A percentile compares a stretch with the other conserved stretches of the same genome.
phyloP scores from a whole-genome alignment of 2,329 filamentous ascomycete genomes.

The Fusarium coicis region DNA sequence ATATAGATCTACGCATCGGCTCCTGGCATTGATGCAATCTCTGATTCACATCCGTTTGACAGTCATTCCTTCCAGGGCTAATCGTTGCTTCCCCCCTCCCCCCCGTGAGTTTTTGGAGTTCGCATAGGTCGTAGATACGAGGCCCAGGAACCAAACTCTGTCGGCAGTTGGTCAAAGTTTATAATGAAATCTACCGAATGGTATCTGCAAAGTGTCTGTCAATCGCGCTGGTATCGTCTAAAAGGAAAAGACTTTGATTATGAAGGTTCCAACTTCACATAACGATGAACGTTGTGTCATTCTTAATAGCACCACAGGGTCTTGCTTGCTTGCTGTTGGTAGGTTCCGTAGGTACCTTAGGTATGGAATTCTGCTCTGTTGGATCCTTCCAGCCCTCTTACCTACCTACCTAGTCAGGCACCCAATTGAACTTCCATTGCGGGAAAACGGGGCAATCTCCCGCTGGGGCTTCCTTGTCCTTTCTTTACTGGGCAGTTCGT shows the following conservation, averaged over 20 bases:
- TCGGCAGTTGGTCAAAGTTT: background rate
- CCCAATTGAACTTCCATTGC: constrained; percentile 25
- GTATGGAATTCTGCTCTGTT: background rate
- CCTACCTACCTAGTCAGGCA: background rate
- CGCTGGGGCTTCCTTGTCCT: constrained; percentile 28
- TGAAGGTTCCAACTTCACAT: background rate
- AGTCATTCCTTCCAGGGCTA: background rate
- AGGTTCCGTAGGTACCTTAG: background rate
- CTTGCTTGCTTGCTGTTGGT: background rate
- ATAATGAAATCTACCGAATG: background rate
- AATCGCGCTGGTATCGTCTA: background rate
- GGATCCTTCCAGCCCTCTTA: background rate
- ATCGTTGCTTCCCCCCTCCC: background rate
- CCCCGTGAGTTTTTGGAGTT: background rate
- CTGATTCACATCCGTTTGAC: background rate
- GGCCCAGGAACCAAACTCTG: background rate
- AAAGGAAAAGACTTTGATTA: background rate
- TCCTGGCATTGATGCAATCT: background rate
- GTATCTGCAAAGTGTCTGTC: background rate
- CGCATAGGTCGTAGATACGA: background rate
- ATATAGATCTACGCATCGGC: constrained; percentile 25
- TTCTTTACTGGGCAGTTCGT: background rate
- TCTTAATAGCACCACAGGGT: background rate
- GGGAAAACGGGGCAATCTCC: constrained; percentile 24
- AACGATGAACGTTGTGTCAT: background rate